Base-by-base conservation (phyloP, 2,329 filamentous ascomycete species). In the Colletotrichum gigasporum region DNA sequence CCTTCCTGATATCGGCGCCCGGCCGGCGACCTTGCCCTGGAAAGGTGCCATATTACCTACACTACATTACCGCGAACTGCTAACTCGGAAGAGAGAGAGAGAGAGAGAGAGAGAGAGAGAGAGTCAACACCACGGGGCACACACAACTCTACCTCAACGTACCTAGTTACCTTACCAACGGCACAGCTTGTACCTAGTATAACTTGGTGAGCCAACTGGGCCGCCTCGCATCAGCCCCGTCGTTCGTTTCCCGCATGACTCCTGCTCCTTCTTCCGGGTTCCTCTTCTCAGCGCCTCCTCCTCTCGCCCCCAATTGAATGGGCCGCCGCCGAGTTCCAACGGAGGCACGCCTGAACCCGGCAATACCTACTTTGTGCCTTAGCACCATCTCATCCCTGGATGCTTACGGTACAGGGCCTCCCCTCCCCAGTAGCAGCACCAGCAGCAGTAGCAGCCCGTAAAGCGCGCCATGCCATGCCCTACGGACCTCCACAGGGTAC, bases 391-490 rank as follows among this genome's bases (percentile, higher is more conserved):
- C 18, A 10, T 24, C 5, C 16, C 18, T 22, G 30, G 22, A 52
- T 41, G 51, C 47, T 51, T 28, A 37, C 39, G 55, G 48, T 30
- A 42, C 24, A 50, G 45, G 47, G 32, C 45, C 39, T 26, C 56
- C 47, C 35, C n/a, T 12, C 22, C 50, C 50, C 22, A 18, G 14
- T 26, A 18, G 22, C 14, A 18, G 35, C 34, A n/a, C 18, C 52
- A 35, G 14, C 52, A 44, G 24, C 51, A n/a, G n/a, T n/a, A n/a
- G n/a, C n/a, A n/a, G n/a, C 18, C 51, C 32, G 32, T 48, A 18
- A 35, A 53, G 60, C 47, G 55, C 54, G 60, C 55, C 55, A 60
- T 54, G 48, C 57, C 57, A 26, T 64, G 37, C 55, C 37, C 4
- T 44, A 54, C 51, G n/a, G n/a, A n/a, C n/a, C n/a, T n/a, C n/a